These are phyloP conservation scores for Lepidium sativum DNA, from an alignment of 345 rosid genomes.

Conservation along the genomic window DNA sequence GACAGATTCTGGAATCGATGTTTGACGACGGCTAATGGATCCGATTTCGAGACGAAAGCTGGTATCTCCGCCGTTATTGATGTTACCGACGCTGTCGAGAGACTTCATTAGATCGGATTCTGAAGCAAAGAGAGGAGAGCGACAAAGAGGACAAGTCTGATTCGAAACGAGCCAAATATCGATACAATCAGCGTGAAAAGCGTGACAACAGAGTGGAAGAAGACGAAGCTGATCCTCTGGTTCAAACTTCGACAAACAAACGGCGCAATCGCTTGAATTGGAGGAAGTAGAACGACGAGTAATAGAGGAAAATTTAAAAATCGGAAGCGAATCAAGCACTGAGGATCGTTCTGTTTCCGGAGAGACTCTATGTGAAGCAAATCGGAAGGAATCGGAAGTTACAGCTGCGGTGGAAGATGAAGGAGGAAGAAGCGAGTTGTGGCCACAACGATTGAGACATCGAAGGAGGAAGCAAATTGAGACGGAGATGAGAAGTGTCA, in stretches of 20 bases:
- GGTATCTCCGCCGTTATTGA: constrained; percentile 14
- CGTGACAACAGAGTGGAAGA: constrained; percentile 84
- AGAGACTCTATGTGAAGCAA: constrained; percentile 36
- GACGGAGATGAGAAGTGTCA: constrained; percentile 50
- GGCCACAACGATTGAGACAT: constrained; percentile 51
- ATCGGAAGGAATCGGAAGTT: constrained; percentile 23
- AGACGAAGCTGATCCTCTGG: constrained; percentile 72
- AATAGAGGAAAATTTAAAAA: constrained; percentile 63
- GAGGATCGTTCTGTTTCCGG: constrained; percentile 38
- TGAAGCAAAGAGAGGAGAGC: constrained; percentile 58
- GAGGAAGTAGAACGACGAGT: constrained; percentile 44
- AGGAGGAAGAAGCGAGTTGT: background rate
- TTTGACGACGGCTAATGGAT: constrained; percentile 60
- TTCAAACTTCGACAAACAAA: constrained; percentile 73
- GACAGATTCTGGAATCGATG: constrained; percentile 17
- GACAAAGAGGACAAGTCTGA: constrained; percentile 89
- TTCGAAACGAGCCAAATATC: constrained; percentile 70
- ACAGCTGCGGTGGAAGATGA: constrained; percentile 18
- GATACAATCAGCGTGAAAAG: constrained; percentile 72
- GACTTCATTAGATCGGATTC: constrained; percentile 55
- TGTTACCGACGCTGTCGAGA: background rate
- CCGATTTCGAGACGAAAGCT: constrained; percentile 91
- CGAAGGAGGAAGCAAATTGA: constrained; percentile 70
- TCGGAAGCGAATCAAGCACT: constrained; percentile 56
- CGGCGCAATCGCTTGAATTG: constrained; percentile 61